A percentile compares a stretch with the other conserved stretches of the same genome.
These are phyloP conservation scores for Eucalyptus sp. DNA, from an alignment of 345 rosid genomes.

Conservation along the genomic window DNA sequence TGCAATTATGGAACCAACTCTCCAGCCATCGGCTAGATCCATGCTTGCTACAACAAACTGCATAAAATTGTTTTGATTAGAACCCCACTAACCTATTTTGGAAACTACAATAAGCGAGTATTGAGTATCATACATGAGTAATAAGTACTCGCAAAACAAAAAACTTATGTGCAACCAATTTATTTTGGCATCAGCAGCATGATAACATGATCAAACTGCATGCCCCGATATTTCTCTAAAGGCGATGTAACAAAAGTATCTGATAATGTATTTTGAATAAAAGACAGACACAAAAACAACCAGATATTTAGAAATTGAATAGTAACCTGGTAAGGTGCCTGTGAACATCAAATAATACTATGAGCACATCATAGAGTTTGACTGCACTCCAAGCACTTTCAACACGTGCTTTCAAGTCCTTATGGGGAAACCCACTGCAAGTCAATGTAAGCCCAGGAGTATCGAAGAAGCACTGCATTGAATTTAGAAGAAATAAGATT, in stretches of 20 bases:
- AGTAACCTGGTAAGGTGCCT: constrained; percentile 73
- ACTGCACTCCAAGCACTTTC: constrained; percentile 79
- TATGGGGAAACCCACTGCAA: constrained; percentile 50
- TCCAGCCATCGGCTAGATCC: not conserved
- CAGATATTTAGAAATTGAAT: not conserved
- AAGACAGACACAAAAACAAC: not conserved
- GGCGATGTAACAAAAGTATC: not conserved
- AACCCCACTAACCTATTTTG: not conserved
- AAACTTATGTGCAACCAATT: not conserved
- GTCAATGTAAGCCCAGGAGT: constrained; percentile 81
- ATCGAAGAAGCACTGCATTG: constrained; percentile 80
- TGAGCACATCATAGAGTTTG: constrained; percentile 68
- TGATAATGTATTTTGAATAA: not conserved
- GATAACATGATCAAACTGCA: not conserved
- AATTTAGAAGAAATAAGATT: not conserved
- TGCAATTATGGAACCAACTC: not conserved
- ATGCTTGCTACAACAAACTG: not conserved
- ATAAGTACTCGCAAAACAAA: not conserved
- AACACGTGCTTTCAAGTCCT: constrained; percentile 72
- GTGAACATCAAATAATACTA: constrained; percentile 86
- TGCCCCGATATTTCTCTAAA: not conserved
- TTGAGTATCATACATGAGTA: not conserved
- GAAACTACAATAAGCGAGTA: not conserved
- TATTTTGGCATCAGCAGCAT: not conserved
- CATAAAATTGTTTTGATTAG: not conserved